Evolutionary conservation across 306 rosid species (phyloP).

Genomic region (Fagus crenata): DNA sequence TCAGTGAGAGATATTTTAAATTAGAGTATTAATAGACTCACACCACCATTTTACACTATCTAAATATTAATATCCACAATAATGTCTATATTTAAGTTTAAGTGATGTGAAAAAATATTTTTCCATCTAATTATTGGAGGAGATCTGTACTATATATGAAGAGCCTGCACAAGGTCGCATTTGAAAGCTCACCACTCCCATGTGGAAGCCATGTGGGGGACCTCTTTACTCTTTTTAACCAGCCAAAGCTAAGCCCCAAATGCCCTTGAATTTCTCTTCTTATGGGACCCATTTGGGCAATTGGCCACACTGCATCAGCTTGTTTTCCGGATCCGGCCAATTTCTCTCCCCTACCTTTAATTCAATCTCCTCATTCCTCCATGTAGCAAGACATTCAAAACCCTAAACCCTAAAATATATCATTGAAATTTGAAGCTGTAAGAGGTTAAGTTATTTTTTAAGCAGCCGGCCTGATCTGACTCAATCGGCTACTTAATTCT

Average conservation of each 20-base stretch:
- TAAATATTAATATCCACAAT: too few relatives aligned
- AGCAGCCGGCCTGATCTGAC: not conserved
- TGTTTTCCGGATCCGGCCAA: constrained; percentile 82
- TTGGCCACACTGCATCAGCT: constrained; percentile 35
- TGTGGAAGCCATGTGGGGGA: constrained; percentile 78
- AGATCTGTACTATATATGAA: constrained; percentile 17
- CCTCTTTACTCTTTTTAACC: constrained; percentile 32
- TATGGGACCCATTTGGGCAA: constrained; percentile 48
- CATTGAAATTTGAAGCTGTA: not conserved
- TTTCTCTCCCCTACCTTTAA: constrained; percentile 23
- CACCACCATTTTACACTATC: too few relatives aligned
- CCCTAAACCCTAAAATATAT: not conserved
- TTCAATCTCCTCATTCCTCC: not conserved
- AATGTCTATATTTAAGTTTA: too few relatives aligned
- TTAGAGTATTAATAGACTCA: too few relatives aligned
- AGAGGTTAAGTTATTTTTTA: not conserved
- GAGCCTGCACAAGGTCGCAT: constrained; percentile 24
- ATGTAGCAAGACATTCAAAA: not conserved
- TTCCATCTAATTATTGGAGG: constrained; percentile 5
- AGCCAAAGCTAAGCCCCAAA: constrained; percentile 43
- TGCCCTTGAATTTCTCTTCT: constrained; percentile 54
- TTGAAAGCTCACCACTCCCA: constrained; percentile 54
- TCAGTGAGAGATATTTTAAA: not conserved
- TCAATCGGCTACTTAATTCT: not conserved
- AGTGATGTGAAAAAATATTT: too few relatives aligned